Base-by-base conservation (phyloP, 75 land plant genomes). In the Cunninghamia lanceolata region DNA sequence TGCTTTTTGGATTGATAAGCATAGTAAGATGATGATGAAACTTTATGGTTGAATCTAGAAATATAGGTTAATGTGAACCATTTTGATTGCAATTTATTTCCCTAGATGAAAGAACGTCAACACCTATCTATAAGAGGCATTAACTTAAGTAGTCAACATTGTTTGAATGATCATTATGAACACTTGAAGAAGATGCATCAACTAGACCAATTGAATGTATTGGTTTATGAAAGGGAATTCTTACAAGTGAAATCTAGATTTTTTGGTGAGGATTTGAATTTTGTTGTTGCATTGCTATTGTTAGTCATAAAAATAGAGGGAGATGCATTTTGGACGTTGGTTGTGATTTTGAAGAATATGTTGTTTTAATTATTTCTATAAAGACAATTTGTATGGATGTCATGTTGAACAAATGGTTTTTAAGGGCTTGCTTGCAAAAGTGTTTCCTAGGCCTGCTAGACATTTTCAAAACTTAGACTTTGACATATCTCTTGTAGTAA, bases 31-130 rank as follows among this genome's bases (percentile, higher is more conserved):
- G 79, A 17, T 52, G 66, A 28, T 90, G 90, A 76, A 87, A 46
- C 21, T 94, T 91, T 85, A 42, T 46, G 16, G 87, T 89, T 75
- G 93, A 87, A 39, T 70, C 91, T 25, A 36, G 32, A 35, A 52
- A 21, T 42, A 36, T 90, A 84, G 84, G 32, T n/a, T 75, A 87
- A 87, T 83, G 35, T 87, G 45, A 84, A 87, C 34, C 84, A 86
- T 59, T 54, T 80, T 2, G 84, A 83, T 56, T 78, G 88, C 11
- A 47, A 82, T 21, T 84, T 87, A 30, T 82, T 86, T 43, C 83
- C 86, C 17, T 90, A 91, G 90, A 88, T 93, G 90, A 82, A 83
- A 54, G 91, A 93, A 93, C 81, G 91, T 36, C 73, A 83, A 16
- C 87, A 91, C 39, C 52, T 93, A 42, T 21, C 56, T 52, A 28